phyloP scores from a whole-genome alignment of 2,329 filamentous ascomycete genomes.

The Aureobasidium sp. region DNA sequence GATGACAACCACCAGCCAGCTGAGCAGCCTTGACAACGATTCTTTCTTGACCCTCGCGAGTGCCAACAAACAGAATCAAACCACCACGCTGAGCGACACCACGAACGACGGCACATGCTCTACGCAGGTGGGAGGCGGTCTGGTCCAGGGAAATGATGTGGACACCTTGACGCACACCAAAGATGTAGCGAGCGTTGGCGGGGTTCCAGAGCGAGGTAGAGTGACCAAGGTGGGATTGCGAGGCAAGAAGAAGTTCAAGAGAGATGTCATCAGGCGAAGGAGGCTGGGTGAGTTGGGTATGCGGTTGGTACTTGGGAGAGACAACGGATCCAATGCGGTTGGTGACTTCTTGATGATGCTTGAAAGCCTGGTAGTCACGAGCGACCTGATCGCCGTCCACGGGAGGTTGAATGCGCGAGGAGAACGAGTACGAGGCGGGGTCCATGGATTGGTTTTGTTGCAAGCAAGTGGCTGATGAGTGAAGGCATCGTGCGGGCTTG shows the following conservation, averaged over 20 bases:
- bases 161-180: conserved; percentile 77
- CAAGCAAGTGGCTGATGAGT: conserved; percentile 24
- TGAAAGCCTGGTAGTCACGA: conserved; percentile 37
- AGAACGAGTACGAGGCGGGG: conserved; percentile 22
- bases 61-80: conserved; percentile 85
- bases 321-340: conserved; percentile 34
- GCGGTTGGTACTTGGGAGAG: conserved; percentile 55
- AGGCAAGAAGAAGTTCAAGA: conserved; percentile 82
- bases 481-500: conserved; percentile 23
- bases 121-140: conserved; percentile 82
- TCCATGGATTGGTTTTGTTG: conserved; percentile 9
- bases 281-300: conserved; percentile 62
- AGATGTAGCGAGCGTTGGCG: conserved; percentile 88
- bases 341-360: conserved; percentile 35
- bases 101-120: conserved; percentile 85
- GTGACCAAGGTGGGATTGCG: conserved; percentile 85
- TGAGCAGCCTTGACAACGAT: conserved; percentile 75
- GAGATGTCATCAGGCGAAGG: conserved; percentile 74
- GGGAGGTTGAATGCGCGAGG: conserved; percentile 20
- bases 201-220: conserved; percentile 90
- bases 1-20: conserved; percentile 70
- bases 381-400: conserved; percentile 26
- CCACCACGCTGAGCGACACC: conserved; percentile 78
- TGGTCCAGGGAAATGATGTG: conserved; percentile 91
- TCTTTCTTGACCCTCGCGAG: conserved; percentile 70